Conservation (phyloP, 208 protist species). For the Acanthamoeba castellanii region DNA sequence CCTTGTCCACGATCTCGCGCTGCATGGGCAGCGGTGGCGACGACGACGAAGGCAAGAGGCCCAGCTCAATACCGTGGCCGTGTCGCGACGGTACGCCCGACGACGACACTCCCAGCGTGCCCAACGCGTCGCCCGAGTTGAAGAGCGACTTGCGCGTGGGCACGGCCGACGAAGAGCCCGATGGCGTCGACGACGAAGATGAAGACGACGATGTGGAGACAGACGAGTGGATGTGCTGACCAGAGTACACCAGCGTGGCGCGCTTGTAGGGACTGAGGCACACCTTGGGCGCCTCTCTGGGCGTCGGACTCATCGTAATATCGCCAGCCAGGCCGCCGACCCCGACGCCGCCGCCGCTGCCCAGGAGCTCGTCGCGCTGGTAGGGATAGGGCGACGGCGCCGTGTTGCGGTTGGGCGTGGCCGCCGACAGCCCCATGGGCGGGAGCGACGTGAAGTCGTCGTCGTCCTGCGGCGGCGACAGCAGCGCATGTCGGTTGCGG, state of each 20-base stretch:
- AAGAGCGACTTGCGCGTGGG: conserved; percentile 1
- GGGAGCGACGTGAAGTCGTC: conserved; percentile 19
- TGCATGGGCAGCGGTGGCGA: conserved; percentile 29
- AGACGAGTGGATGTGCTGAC: conserved; percentile 45
- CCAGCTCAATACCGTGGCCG: conserved; percentile 1
- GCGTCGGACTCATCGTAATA: conserved; percentile 4
- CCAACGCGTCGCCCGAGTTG: conserved; percentile 11
- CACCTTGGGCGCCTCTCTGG: conserved; percentile 14
- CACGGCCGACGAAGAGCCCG: background rate
- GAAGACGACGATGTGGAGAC: background rate
- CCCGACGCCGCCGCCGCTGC: background rate
- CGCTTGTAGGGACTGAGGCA: conserved; percentile 57
- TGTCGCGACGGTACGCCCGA: background rate
- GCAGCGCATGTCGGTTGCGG: background rate
- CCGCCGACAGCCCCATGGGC: background rate
- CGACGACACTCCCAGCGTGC: background rate
- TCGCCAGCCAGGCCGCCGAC: background rate
- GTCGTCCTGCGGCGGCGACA: background rate
- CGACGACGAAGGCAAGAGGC: conserved; percentile 22
- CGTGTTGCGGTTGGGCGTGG: conserved; percentile 15
- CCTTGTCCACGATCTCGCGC: conserved; percentile 48
- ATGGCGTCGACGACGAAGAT: background rate
- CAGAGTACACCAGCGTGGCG: conserved; percentile 2
- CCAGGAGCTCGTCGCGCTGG: background rate
- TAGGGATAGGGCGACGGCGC: conserved; percentile 51